phyloP scores from a whole-genome alignment of 352 stramenopile species.

The Globisporangium heterothallicum region DNA sequence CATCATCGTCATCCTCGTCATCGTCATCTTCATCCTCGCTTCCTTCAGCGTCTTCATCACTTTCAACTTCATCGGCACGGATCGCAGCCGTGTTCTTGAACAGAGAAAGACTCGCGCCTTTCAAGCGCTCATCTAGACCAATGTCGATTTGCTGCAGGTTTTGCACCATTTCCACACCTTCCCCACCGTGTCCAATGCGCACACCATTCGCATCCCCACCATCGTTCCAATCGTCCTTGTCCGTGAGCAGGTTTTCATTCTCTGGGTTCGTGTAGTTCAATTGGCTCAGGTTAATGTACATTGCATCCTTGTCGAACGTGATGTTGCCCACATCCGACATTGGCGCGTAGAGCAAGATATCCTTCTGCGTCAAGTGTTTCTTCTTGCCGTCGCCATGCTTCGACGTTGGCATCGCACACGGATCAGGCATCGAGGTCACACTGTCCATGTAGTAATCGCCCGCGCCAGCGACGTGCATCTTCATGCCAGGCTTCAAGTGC shows the following conservation, averaged over 20 bases:
- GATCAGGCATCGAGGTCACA: slow-evolving; percentile 93
- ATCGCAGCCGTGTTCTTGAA: slow-evolving; percentile 93
- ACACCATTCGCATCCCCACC: slow-evolving; percentile 33
- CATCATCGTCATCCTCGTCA: slow-evolving; percentile 41
- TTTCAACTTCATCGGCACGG: slow-evolving; percentile 72
- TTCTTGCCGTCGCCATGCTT: slow-evolving; percentile 62
- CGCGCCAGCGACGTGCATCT: slow-evolving; percentile 97
- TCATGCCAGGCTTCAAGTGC: slow-evolving; percentile 95
- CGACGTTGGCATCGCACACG: slow-evolving; percentile 90
- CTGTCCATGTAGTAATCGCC: slow-evolving; percentile 97
- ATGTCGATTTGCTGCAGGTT: slow-evolving; percentile 90
- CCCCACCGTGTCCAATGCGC: slow-evolving; percentile 39
- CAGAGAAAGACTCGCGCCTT: slow-evolving; percentile 90
- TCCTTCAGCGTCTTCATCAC: slow-evolving; percentile 45
- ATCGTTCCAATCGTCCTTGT: slow-evolving; percentile 45
- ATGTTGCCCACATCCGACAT: slow-evolving; percentile 97
- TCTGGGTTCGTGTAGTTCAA: slow-evolving; percentile 95
- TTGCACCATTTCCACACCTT: slow-evolving; percentile 93
- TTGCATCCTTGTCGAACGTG: slow-evolving; percentile 98
- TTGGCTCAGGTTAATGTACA: slow-evolving; percentile 97
- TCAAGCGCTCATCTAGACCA: slow-evolving; percentile 93
- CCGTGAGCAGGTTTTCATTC: slow-evolving; percentile 55
- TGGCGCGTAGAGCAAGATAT: slow-evolving; percentile 86
- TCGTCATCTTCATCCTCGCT: slow-evolving; percentile 49
- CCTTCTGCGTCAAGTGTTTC: slow-evolving; percentile 91